phyloP scores from a whole-genome alignment of 179 eudicot genomes.

The Drosera spatulata region DNA sequence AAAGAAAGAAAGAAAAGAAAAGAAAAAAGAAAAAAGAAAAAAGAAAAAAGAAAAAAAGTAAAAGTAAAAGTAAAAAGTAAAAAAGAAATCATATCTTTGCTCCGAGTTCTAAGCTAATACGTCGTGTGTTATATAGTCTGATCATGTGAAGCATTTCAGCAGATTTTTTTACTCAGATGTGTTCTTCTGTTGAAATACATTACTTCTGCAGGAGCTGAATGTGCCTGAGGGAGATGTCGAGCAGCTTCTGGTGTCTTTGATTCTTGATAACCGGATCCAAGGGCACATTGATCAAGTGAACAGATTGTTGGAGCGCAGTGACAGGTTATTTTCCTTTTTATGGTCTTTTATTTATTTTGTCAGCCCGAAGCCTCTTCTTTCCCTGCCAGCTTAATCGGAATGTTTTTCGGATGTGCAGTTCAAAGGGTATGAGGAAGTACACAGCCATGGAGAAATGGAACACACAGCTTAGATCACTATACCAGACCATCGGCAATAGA shows the following conservation, averaged over 20 bases:
- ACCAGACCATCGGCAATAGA: constrained; percentile 58
- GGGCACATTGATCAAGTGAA: constrained; percentile 99
- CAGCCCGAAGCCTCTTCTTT: background rate
- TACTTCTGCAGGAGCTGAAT: constrained; percentile 62
- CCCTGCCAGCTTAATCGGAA: background rate
- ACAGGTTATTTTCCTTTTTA: constrained; percentile 23
- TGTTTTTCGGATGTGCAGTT: constrained; percentile 14
- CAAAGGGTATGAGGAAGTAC: constrained; percentile 52
- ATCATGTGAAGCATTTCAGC: no score
- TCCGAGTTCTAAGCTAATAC: no score
- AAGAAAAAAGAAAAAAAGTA: no score
- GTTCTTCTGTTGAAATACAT: no score
- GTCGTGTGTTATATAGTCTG: no score
- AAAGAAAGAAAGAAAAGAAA: no score
- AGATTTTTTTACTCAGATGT: no score
- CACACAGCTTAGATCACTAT: constrained; percentile 75
- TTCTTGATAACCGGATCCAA: constrained; percentile 83
- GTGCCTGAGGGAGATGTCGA: constrained; percentile 58
- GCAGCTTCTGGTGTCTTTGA: constrained; percentile 75
- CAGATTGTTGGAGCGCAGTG: constrained; percentile 71
- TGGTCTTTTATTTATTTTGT: background rate
- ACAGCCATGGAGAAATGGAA: constrained; percentile 94
- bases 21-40: no score
- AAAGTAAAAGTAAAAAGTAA: no score
- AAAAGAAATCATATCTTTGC: no score